phyloP scores from a whole-genome alignment of 1,284 basidiomycete genomes.

The Sanghuangporus baumii region DNA sequence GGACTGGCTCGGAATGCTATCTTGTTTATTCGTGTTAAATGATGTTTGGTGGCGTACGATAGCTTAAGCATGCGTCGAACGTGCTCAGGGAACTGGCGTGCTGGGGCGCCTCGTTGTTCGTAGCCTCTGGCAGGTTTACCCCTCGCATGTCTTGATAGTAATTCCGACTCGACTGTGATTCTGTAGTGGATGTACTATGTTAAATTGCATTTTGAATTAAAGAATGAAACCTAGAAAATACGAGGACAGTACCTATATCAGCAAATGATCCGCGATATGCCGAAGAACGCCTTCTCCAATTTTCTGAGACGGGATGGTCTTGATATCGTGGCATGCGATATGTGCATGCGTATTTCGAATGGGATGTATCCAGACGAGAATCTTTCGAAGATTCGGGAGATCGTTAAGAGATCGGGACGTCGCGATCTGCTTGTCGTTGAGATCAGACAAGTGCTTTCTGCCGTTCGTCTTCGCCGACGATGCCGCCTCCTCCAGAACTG shows the following conservation, averaged over 20 bases:
- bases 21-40: conserved; percentile 1
- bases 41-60: background rate
- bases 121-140: conserved; percentile 1
- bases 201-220: background rate
- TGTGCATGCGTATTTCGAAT: conserved; percentile 62
- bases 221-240: background rate
- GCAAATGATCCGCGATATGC: conserved; percentile 68
- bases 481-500: background rate
- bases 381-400: conserved; percentile 63
- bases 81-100: background rate
- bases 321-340: conserved; percentile 62
- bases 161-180: background rate
- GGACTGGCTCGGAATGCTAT: background rate
- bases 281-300: conserved; percentile 56
- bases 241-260: conserved; percentile 22
- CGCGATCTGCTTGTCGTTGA: conserved; percentile 49
- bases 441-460: conserved; percentile 28
- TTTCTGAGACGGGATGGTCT: conserved; percentile 49
- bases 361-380: conserved; percentile 53
- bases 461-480: conserved; percentile 9
- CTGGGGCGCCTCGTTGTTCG: background rate
- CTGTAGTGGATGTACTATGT: background rate
- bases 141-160: background rate
- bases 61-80: background rate
- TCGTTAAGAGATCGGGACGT: conserved; percentile 53